Evolutionary conservation across 345 rosid species (phyloP), one percentile per base, ranked within the genome.

Genomic region (Salix udensis): DNA sequence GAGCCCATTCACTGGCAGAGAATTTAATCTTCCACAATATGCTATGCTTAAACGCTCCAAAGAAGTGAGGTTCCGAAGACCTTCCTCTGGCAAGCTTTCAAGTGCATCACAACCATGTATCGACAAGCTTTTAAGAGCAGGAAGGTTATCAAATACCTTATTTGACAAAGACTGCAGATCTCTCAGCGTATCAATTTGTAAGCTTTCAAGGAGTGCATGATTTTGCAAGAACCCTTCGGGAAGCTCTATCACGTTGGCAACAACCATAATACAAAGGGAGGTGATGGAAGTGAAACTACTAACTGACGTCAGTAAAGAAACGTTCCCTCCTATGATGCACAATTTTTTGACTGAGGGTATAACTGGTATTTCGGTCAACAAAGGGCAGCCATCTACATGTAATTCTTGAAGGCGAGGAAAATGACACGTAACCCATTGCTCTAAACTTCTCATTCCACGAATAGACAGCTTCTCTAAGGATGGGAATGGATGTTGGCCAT

Each of bases 161-260:
- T 40, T 40, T 40, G 44, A 40, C 44, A 40, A 40, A 40, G 44
- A 40, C 44, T 9, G 3, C 44, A 40, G 3, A 40, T 40, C 3
- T 9, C 3, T 0, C 44, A 40, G 2, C 44, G 0, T 0, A 0
- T 0, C 0, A 9, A 40, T 9, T 0, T 0, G 0, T 40, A 40
- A 40, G 1, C 13, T 2, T 9, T 40, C 44, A 9, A 40, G 44
- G 44, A 40, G 44, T 2, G 44, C 0, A 10, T 40, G 44, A 40
- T 40, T 40, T 40, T 40, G 46, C 14, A 40, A 40, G 0, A 40
- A 10, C 14, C 46, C 46, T 9, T 40, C 46, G 0, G 46, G 46
- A 0, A 40, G 4, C 46, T 10, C 3, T 3, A 3, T 40, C 44
- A 10, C 13, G 0, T 40, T 2, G 0, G 1, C 0, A 40, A 40